Conservation (phyloP, 164 flowering plant species). For the Protea cynaroides region DNA sequence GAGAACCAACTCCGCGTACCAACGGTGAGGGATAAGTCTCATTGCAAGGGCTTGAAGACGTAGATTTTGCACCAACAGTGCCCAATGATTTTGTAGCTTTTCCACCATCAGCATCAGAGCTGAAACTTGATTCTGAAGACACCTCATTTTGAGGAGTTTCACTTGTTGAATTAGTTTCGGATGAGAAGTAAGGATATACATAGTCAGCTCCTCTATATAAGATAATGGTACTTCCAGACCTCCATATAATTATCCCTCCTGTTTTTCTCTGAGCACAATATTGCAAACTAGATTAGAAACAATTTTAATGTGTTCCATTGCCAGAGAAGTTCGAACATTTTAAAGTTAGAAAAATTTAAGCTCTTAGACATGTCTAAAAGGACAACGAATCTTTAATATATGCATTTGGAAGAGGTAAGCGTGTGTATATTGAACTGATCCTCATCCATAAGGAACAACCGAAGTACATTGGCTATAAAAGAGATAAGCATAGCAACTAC, state of each 20-base stretch:
- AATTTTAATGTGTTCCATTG: neutral
- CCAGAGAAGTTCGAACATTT: neutral
- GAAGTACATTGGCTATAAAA: neutral
- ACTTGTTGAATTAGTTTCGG: conserved; percentile 17
- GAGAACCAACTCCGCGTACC: conserved; percentile 73
- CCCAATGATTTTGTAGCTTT: conserved; percentile 17
- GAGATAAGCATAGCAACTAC: neutral
- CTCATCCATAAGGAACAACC: neutral
- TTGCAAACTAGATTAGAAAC: conserved; percentile 3
- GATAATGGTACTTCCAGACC: conserved; percentile 78
- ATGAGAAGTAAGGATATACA: conserved; percentile 76
- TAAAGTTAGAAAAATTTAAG: neutral
- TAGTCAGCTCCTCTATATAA: conserved; percentile 81
- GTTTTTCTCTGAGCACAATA: conserved; percentile 66
- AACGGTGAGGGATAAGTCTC: conserved; percentile 27
- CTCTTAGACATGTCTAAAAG: no score
- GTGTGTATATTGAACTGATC: neutral
- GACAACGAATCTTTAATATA: no score
- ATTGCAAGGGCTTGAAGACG: conserved; percentile 13
- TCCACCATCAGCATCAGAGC: conserved; percentile 14
- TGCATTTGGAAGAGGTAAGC: neutral
- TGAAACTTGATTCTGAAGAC: conserved; percentile 8
- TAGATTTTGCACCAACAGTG: conserved; percentile 19
- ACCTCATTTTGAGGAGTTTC: conserved; percentile 18
- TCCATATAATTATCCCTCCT: conserved; percentile 95